A percentile compares a stretch with the other conserved stretches of the same genome.
These are phyloP conservation scores for Paramarasmius palmivorus DNA, from an alignment of 1,284 basidiomycete genomes.

Conservation along the genomic window DNA sequence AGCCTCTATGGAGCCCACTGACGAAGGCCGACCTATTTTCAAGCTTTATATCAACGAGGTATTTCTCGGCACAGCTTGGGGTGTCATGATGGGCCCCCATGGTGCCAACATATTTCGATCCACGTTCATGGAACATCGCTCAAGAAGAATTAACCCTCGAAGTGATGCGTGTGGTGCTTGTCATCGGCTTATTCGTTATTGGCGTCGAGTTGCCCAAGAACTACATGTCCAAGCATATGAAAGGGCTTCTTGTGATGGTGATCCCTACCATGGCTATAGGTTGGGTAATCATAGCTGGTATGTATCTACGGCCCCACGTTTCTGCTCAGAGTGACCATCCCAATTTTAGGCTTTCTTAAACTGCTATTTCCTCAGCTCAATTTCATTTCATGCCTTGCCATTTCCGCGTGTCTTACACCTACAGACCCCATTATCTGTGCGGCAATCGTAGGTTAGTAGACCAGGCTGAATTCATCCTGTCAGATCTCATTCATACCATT, in stretches of 20 bases:
- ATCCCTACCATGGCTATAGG: slow-evolving; percentile 81
- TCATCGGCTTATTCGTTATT: slow-evolving; percentile 70
- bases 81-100: slow-evolving; percentile 73
- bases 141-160: slow-evolving; percentile 74
- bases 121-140: slow-evolving; percentile 68
- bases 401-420: slow-evolving; percentile 90
- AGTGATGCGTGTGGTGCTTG: slow-evolving; percentile 70
- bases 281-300: slow-evolving; percentile 68
- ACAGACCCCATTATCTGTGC: slow-evolving; percentile 87
- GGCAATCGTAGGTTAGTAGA: slow-evolving; percentile 51
- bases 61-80: slow-evolving; percentile 80
- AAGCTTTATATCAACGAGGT: slow-evolving; percentile 91
- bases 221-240: slow-evolving; percentile 65
- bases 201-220: slow-evolving; percentile 71
- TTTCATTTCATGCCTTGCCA: slow-evolving; percentile 77
- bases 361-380: slow-evolving; percentile 69
- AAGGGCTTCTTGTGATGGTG: slow-evolving; percentile 62
- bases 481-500: slow-evolving; percentile 1
- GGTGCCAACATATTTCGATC: slow-evolving; percentile 77
- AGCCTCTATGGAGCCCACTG: too few relatives aligned
- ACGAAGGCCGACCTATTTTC: not conserved
- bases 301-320: slow-evolving; percentile 15
- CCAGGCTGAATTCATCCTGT: slow-evolving; percentile 5
- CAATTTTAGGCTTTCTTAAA: slow-evolving; percentile 52
- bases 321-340: not conserved